Conservation (phyloP, 495 filamentous ascomycete species). For the Podospora pseudopauciseta region DNA sequence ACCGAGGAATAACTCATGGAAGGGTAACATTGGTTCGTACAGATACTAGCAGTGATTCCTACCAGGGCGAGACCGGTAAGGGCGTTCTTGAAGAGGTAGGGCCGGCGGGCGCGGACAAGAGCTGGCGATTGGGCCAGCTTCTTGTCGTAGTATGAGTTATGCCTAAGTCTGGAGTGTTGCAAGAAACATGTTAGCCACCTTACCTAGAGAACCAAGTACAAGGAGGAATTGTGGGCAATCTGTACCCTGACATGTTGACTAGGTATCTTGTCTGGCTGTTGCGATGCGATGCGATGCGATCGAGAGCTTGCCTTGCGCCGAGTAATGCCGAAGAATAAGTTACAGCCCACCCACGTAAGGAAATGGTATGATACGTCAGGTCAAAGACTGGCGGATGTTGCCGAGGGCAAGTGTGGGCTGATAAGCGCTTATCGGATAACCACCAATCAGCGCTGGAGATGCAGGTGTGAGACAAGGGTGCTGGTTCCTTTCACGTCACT, state of each 20-base stretch:
- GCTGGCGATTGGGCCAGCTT: slow-evolving; percentile 74
- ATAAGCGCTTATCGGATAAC: slow-evolving; percentile 5
- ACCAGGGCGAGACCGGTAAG: slow-evolving; percentile 67
- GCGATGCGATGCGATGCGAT: neutral
- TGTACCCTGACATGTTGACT: neutral
- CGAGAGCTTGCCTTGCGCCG: neutral
- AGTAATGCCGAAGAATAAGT: neutral
- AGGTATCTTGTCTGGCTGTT: neutral
- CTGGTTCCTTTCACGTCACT: slow-evolving; percentile 24
- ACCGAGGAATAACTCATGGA: neutral
- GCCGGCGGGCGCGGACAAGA: slow-evolving; percentile 83
- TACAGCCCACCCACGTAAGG: neutral
- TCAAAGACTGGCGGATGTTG: slow-evolving; percentile 1
- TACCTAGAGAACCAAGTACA: neutral
- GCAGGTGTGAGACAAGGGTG: slow-evolving; percentile 4
- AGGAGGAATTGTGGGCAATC: neutral
- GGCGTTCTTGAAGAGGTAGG: slow-evolving; percentile 87
- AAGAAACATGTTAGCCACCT: neutral
- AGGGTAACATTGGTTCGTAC: slow-evolving; percentile 42
- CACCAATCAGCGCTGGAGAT: slow-evolving; percentile 7
- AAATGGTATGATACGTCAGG: slow-evolving; percentile 1
- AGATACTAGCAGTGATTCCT: slow-evolving; percentile 71
- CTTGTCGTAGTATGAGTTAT: slow-evolving; percentile 85
- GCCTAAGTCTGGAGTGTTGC: slow-evolving; percentile 53
- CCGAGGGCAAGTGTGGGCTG: neutral